phyloP scores from a whole-genome alignment of 2,329 filamentous ascomycete species.

The Fusarium marasasianum region DNA sequence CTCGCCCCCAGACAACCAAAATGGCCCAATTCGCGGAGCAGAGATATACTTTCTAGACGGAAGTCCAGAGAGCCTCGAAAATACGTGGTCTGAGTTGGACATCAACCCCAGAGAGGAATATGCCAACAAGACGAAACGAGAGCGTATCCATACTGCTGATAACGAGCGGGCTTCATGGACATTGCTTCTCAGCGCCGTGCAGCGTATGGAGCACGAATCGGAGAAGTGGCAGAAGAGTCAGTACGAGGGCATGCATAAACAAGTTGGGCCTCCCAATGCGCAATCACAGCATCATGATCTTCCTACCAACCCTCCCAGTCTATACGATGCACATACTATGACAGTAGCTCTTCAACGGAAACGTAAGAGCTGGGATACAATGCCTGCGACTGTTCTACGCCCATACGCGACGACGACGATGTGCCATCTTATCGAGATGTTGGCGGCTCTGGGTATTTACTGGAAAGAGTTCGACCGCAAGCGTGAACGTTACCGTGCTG shows the following conservation, averaged over 20 bases:
- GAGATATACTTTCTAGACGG: slow-evolving; percentile 53
- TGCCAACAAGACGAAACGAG: slow-evolving; percentile 38
- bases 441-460: slow-evolving; percentile 64
- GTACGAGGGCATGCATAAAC: slow-evolving; percentile 41
- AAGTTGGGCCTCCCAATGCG: slow-evolving; percentile 32
- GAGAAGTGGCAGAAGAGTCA: slow-evolving; percentile 55
- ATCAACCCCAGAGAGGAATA: slow-evolving; percentile 45
- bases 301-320: slow-evolving; percentile 37
- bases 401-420: slow-evolving; percentile 66
- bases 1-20: slow-evolving; percentile 52
- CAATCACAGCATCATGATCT: slow-evolving; percentile 28
- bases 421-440: slow-evolving; percentile 64
- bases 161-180: slow-evolving; percentile 67
- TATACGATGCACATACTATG: slow-evolving; percentile 51
- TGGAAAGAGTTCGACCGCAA: slow-evolving; percentile 67
- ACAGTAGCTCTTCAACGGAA: slow-evolving; percentile 58
- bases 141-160: slow-evolving; percentile 62
- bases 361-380: slow-evolving; percentile 61
- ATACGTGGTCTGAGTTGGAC: slow-evolving; percentile 47
- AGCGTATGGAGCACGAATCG: slow-evolving; percentile 60
- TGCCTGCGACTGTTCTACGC: slow-evolving; percentile 57
- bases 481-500: slow-evolving; percentile 61
- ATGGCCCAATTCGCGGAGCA: slow-evolving; percentile 47
- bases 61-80: slow-evolving; percentile 46
- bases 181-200: slow-evolving; percentile 59